phyloP scores from a whole-genome alignment of 2,329 filamentous ascomycete species.

The Macrophomina pseudophaseolina region DNA sequence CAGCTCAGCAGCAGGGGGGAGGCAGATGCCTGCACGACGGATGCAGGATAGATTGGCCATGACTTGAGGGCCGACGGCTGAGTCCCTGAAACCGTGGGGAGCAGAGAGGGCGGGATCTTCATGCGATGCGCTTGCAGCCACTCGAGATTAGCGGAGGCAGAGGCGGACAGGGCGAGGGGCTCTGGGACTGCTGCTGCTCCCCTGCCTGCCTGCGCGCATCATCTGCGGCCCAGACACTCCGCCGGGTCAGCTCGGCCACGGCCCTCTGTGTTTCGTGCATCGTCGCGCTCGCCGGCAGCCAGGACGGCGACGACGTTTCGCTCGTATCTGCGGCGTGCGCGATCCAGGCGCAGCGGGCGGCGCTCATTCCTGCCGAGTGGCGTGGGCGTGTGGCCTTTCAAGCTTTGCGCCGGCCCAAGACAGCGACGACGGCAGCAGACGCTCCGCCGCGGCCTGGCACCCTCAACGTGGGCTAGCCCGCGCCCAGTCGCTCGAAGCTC shows the following conservation, averaged over 20 bases:
- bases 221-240: neutral
- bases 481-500: neutral
- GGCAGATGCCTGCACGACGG: neutral
- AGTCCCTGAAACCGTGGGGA: neutral
- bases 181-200: neutral
- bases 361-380: conserved; percentile 3
- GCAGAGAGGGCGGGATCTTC: conserved; percentile 8
- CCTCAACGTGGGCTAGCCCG: conserved; percentile 2
- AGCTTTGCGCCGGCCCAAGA: neutral
- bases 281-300: neutral
- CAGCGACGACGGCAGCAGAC: neutral
- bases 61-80: neutral
- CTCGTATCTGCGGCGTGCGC: conserved; percentile 24
- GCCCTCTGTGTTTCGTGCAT: neutral
- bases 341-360: neutral
- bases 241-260: conserved; percentile 1
- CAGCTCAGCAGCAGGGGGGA: conserved; percentile 1
- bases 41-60: conserved; percentile 1
- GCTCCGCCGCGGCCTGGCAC: neutral
- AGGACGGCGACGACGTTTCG: conserved; percentile 3
- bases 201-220: conserved; percentile 17
- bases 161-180: neutral
- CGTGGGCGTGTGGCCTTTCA: neutral
- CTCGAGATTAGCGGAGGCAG: neutral
- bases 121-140: neutral